Percentiles rank a stretch among this genome's conserved stretches.
phyloP scores from a whole-genome alignment of 164 flowering plant genomes.

The Protea cynaroides region DNA sequence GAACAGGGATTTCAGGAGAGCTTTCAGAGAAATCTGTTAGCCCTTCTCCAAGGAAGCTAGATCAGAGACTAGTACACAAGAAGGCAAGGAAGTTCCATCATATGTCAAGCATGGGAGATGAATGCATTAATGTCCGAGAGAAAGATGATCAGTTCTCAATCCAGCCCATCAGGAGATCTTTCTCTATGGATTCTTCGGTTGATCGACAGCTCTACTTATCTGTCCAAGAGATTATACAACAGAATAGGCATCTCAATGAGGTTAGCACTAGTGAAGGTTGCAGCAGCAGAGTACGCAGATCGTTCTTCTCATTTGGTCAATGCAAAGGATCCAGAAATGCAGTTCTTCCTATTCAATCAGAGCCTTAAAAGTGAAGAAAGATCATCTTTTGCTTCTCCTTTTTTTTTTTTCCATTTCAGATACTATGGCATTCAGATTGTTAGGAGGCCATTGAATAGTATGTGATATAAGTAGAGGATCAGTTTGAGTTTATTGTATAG shows the following conservation, averaged over 20 bases:
- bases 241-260: conserved; percentile 31
- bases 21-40: conserved; percentile 13
- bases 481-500: conserved; percentile 9
- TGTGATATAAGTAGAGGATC: conserved; percentile 3
- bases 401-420: background rate
- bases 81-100: conserved; percentile 35
- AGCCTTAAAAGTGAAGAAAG: conserved; percentile 18
- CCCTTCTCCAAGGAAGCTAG: conserved; percentile 36
- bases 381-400: background rate
- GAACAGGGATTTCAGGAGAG: conserved; percentile 22
- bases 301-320: conserved; percentile 71
- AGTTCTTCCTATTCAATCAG: conserved; percentile 53
- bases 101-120: conserved; percentile 78
- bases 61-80: conserved; percentile 21
- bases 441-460: background rate
- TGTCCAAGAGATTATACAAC: conserved; percentile 51
- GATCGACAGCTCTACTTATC: conserved; percentile 58
- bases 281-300: conserved; percentile 44
- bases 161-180: conserved; percentile 76
- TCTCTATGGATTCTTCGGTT: conserved; percentile 82
- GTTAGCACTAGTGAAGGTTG: conserved; percentile 37
- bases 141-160: conserved; percentile 51
- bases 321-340: conserved; percentile 61
- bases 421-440: background rate
- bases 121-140: conserved; percentile 57